Conservation (phyloP, 306 rosid genomes). For the Bauhinia variegata region DNA sequence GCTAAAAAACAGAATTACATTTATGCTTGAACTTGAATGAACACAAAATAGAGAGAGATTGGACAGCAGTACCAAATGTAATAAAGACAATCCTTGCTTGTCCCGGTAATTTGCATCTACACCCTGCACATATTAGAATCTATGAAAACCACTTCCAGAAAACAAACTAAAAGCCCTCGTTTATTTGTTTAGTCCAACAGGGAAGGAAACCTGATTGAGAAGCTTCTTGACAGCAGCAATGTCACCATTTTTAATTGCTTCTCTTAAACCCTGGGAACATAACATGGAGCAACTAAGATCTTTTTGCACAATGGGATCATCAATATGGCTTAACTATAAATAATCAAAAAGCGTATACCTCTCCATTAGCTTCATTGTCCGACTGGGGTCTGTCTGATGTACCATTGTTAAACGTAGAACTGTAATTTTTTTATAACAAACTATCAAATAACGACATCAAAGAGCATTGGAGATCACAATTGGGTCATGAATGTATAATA, state of each 20-base stretch:
- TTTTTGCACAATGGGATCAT: conserved; percentile 20
- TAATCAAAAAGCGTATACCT: conserved; percentile 53
- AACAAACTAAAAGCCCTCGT: neutral
- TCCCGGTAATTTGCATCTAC: conserved; percentile 92
- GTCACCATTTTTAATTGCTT: conserved; percentile 94
- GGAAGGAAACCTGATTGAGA: conserved; percentile 66
- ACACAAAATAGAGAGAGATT: neutral
- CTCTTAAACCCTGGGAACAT: conserved; percentile 78
- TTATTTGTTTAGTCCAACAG: neutral
- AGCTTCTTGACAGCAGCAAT: conserved; percentile 81
- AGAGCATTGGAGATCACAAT: conserved; percentile 27
- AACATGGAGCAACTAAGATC: conserved; percentile 24
- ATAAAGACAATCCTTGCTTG: conserved; percentile 85
- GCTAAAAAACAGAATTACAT: conserved; percentile 21
- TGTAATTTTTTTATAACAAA: conserved; percentile 41
- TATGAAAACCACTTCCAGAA: conserved; percentile 35
- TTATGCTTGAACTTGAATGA: conserved; percentile 10
- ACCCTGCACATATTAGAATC: conserved; percentile 70
- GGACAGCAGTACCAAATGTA: conserved; percentile 78
- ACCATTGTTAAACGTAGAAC: conserved; percentile 63
- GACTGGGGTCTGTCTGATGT: conserved; percentile 44
- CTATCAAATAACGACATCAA: conserved; percentile 35
- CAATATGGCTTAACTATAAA: conserved; percentile 31
- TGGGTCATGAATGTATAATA: conserved; percentile 18
- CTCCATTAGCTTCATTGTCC: conserved; percentile 81